phyloP scores from a whole-genome alignment of 768 basidiomycete species.

The Hirschioporus abietinus region DNA sequence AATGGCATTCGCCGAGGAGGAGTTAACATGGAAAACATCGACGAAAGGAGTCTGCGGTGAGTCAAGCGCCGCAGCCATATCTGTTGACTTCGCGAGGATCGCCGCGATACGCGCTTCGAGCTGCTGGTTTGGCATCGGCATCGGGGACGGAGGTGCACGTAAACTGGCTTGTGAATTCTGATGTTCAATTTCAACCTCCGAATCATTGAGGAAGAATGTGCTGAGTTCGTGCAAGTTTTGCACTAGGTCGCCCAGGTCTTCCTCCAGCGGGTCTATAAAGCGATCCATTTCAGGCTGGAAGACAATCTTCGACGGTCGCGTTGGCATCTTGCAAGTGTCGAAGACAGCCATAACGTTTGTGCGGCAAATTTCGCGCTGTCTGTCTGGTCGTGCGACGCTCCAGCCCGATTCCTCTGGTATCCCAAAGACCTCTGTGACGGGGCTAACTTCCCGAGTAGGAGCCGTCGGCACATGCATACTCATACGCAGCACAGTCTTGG shows the following conservation, averaged over 20 bases:
- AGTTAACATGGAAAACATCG: slow-evolving; percentile 64
- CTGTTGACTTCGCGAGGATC: slow-evolving; percentile 77
- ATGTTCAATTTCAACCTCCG: slow-evolving; percentile 19
- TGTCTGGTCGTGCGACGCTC: slow-evolving; percentile 70
- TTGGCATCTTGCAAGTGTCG: slow-evolving; percentile 70
- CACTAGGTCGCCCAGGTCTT: slow-evolving; percentile 73
- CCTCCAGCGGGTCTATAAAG: slow-evolving; percentile 36
- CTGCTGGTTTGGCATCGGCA: slow-evolving; percentile 48
- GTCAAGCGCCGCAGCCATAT: slow-evolving; percentile 41
- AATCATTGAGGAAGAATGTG: slow-evolving; percentile 61
- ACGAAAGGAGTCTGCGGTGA: slow-evolving; percentile 75
- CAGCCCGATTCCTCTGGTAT: slow-evolving; percentile 81
- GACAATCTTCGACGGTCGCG: slow-evolving; percentile 65
- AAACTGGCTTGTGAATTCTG: slow-evolving; percentile 19
- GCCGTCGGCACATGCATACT: slow-evolving; percentile 65
- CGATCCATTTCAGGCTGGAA: slow-evolving; percentile 58
- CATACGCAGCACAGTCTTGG: slow-evolving; percentile 87
- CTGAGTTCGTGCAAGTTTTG: slow-evolving; percentile 74
- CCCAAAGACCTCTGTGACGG: slow-evolving; percentile 71
- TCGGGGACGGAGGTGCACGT: slow-evolving; percentile 10
- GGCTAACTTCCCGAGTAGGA: slow-evolving; percentile 37
- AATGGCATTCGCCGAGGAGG: background rate
- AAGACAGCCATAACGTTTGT: slow-evolving; percentile 81
- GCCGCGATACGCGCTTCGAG: slow-evolving; percentile 77
- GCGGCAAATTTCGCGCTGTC: slow-evolving; percentile 56